Evolutionary conservation across 768 basidiomycete species (phyloP).

Genomic region (Hortiboletus campestris): DNA sequence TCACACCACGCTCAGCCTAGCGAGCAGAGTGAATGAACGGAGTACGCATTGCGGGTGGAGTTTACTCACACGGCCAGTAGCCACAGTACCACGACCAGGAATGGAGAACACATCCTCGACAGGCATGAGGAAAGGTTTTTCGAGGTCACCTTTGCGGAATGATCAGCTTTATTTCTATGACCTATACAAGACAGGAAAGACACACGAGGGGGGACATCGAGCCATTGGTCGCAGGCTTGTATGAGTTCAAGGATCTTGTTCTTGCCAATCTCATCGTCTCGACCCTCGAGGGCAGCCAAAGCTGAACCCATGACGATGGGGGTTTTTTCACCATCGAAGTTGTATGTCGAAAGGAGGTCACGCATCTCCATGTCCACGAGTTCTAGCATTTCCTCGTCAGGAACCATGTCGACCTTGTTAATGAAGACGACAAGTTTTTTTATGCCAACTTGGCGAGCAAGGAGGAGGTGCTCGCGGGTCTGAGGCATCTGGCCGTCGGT

Average conservation of each 20-base stretch:
- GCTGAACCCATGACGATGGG: conserved; percentile 99
- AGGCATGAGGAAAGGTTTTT: conserved; percentile 96
- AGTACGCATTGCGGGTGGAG: not conserved
- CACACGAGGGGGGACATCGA: conserved; percentile 88
- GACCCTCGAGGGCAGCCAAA: conserved; percentile 88
- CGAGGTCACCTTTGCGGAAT: conserved; percentile 72
- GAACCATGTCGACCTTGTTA: conserved; percentile 97
- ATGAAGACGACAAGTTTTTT: conserved; percentile 98
- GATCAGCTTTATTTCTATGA: not conserved
- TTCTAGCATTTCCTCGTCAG: conserved; percentile 97
- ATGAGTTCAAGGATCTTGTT: conserved; percentile 81
- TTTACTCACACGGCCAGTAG: conserved; percentile 78
- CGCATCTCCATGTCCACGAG: conserved; percentile 99
- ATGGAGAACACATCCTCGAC: conserved; percentile 98
- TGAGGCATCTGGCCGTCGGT: conserved; percentile 99
- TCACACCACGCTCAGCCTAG: conserved; percentile 88
- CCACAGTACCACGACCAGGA: conserved; percentile 96
- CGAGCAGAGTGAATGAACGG: not conserved
- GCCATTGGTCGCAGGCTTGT: conserved; percentile 88
- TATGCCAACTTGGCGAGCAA: conserved; percentile 97
- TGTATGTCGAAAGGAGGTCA: conserved; percentile 86
- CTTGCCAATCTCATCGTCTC: conserved; percentile 74
- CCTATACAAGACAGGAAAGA: conserved; percentile 4
- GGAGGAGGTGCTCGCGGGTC: conserved; percentile 95
- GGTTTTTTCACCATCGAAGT: conserved; percentile 95